A percentile compares a stretch with the other conserved stretches of the same genome.
These are phyloP conservation scores for Ustilago trichophora DNA, from an alignment of 1,284 basidiomycete genomes.

Conservation along the genomic window DNA sequence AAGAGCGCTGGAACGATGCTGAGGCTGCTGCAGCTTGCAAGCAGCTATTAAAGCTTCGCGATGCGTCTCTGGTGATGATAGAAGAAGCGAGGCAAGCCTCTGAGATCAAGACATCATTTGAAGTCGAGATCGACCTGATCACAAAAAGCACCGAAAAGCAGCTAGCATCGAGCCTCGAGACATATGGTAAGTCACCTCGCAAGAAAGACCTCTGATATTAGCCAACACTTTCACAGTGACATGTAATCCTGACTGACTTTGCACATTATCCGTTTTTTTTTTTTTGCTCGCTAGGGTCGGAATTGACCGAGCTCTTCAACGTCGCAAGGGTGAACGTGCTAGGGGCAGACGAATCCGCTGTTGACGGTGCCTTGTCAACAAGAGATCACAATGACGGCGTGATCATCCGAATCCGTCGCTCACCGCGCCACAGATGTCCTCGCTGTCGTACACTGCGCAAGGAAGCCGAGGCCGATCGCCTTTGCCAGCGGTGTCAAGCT, in stretches of 20 bases:
- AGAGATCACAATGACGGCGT: constrained; percentile 9
- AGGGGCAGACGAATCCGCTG: neutral
- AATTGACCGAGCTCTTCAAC: constrained; percentile 50
- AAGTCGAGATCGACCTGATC: constrained; percentile 44
- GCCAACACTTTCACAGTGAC: too few relatives aligned
- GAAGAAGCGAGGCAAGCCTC: constrained; percentile 46
- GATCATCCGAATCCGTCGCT: constrained; percentile 31
- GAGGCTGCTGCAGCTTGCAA: constrained; percentile 9
- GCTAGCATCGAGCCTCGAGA: neutral
- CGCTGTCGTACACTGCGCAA: constrained; percentile 51
- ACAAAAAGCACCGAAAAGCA: neutral
- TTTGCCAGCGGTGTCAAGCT: constrained; percentile 30
- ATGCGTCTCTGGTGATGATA: constrained; percentile 34
- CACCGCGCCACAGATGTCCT: constrained; percentile 50
- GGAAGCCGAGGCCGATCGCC: constrained; percentile 21
- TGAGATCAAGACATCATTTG: constrained; percentile 47
- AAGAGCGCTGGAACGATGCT: constrained; percentile 31
- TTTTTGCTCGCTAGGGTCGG: constrained; percentile 8
- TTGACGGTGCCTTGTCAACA: neutral
- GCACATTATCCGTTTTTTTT: too few relatives aligned
- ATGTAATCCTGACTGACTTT: too few relatives aligned
- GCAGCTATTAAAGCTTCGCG: constrained; percentile 38
- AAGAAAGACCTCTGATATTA: too few relatives aligned
- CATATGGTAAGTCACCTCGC: constrained; percentile 3
- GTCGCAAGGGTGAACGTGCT: constrained; percentile 49